Conservation (phyloP, 257 asterid species). For the Salvia splendens region DNA sequence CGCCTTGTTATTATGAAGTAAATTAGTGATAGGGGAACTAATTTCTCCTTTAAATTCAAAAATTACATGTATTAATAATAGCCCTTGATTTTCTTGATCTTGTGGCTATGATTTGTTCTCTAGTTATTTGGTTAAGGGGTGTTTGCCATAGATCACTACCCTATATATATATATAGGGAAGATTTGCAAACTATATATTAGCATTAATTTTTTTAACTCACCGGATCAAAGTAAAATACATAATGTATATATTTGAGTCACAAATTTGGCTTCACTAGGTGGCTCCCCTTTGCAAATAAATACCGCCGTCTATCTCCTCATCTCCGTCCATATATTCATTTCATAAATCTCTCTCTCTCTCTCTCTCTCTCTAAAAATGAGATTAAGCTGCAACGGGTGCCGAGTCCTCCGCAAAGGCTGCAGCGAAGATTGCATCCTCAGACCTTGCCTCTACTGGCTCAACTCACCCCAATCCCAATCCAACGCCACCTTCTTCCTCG, state of each 20-base stretch:
- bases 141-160: no score
- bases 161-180: no score
- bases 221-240: no score
- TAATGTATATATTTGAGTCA: background rate
- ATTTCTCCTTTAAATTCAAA: no score
- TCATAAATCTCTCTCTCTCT: background rate
- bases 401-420: conserved; percentile 56
- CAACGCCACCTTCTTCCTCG: conserved; percentile 54
- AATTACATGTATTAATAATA: no score
- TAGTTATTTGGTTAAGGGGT: no score
- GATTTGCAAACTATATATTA: no score
- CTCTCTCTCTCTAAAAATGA: conserved; percentile 22
- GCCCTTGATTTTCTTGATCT: no score
- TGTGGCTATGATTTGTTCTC: no score
- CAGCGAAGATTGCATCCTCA: conserved; percentile 37
- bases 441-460: conserved; percentile 46
- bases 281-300: conserved; percentile 21
- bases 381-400: conserved; percentile 60
- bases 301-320: conserved; percentile 22
- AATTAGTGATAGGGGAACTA: no score
- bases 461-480: conserved; percentile 45
- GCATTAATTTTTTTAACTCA: no score
- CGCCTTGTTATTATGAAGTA: no score
- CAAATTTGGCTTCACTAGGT: background rate
- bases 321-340: background rate